Conservation (phyloP, 495 filamentous ascomycete species). For the Xylaria sp. region DNA sequence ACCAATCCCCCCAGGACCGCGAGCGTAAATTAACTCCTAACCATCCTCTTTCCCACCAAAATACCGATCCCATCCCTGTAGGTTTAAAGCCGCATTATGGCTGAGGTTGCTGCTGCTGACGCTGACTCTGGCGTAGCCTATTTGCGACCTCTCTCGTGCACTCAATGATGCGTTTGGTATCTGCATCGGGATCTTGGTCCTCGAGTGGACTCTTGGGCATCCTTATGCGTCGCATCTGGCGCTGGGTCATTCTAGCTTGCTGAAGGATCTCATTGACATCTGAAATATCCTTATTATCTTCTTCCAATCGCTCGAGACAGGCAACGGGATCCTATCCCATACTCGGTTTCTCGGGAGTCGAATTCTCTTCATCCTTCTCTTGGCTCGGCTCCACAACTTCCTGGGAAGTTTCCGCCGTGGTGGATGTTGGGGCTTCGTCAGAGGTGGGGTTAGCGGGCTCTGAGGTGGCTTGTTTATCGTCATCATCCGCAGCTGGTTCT, state of each 20-base stretch:
- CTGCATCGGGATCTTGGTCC: constrained; percentile 23
- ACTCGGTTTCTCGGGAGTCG: constrained; percentile 26
- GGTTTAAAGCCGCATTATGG: not conserved
- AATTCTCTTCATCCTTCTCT: constrained; percentile 31
- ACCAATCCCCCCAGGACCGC: not conserved
- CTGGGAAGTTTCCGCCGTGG: constrained; percentile 2
- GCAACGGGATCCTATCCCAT: constrained; percentile 39
- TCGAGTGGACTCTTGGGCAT: not conserved
- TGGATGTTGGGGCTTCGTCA: constrained; percentile 18
- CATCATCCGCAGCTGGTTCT: constrained; percentile 27
- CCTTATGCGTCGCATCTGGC: constrained; percentile 24
- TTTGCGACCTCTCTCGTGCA: constrained; percentile 24
- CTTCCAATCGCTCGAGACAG: constrained; percentile 31
- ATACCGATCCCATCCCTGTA: constrained; percentile 5
- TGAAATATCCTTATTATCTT: constrained; percentile 21
- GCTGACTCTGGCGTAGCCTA: constrained; percentile 19
- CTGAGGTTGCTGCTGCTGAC: not conserved
- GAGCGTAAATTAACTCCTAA: constrained; percentile 4
- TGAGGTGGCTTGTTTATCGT: not conserved
- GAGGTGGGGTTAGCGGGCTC: constrained; percentile 7
- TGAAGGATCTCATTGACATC: constrained; percentile 14
- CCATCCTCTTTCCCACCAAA: not conserved
- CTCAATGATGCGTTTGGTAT: constrained; percentile 27
- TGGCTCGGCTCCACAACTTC: constrained; percentile 27
- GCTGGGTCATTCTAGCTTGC: constrained; percentile 14